phyloP scores from a whole-genome alignment of 768 basidiomycete species.

The Boletellus emodensis region DNA sequence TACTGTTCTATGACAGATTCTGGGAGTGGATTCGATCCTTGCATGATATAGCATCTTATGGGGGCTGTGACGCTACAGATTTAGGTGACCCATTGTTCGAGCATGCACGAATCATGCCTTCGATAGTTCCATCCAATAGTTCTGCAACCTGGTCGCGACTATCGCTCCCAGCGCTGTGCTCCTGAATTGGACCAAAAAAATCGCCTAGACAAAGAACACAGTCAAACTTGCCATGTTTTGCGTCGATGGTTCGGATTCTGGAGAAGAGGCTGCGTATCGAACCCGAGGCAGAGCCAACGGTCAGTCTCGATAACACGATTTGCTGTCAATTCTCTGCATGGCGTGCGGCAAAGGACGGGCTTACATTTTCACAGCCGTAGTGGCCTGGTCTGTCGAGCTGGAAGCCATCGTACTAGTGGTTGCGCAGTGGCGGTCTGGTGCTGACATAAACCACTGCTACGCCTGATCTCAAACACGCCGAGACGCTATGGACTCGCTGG shows the following conservation, averaged over 20 bases:
- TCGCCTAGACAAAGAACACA: conserved; percentile 78
- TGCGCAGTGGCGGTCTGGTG: neutral
- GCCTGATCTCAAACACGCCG: neutral
- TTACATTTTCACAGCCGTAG: conserved; percentile 31
- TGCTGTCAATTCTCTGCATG: conserved; percentile 2
- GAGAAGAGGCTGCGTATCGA: conserved; percentile 68
- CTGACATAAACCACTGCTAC: conserved; percentile 24
- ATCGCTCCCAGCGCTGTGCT: conserved; percentile 24
- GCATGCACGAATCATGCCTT: conserved; percentile 43
- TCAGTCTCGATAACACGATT: conserved; percentile 42
- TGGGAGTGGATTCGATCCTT: conserved; percentile 77
- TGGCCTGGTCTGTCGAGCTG: conserved; percentile 6
- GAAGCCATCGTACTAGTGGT: conserved; percentile 20
- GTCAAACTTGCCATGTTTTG: conserved; percentile 92
- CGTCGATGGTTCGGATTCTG: conserved; percentile 80
- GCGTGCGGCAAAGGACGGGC: conserved; percentile 1
- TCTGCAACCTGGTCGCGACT: conserved; percentile 51
- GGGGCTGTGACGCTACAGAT: conserved; percentile 53
- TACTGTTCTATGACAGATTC: conserved; percentile 69
- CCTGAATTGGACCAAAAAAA: conserved; percentile 67
- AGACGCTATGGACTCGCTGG: conserved; percentile 51
- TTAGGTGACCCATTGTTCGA: conserved; percentile 3
- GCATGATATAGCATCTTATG: conserved; percentile 89
- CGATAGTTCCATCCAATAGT: conserved; percentile 62
- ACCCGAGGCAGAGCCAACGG: conserved; percentile 78